phyloP scores from a whole-genome alignment of 257 asterid genomes.

The Solanum etuberosum region DNA sequence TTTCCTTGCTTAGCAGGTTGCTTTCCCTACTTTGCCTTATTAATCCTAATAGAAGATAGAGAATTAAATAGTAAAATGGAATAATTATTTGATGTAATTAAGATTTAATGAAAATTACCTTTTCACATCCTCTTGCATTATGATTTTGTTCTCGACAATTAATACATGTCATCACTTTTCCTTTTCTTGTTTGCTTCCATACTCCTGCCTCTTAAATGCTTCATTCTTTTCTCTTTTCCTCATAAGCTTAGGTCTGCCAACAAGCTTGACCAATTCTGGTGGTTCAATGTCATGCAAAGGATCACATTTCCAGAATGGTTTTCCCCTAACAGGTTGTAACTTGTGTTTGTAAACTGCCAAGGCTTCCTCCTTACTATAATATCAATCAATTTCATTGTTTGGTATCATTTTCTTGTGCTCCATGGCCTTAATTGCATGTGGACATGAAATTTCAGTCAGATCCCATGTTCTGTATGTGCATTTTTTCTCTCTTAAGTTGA shows the following conservation, averaged over 20 bases:
- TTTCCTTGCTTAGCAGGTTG: background rate
- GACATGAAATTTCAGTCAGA: background rate
- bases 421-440: background rate
- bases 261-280: no score
- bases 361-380: background rate
- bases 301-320: no score
- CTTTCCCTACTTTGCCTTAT: background rate
- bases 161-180: background rate
- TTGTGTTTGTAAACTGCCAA: background rate
- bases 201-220: background rate
- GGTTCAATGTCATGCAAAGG: background rate
- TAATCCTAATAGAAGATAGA: no score
- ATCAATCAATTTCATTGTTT: no score
- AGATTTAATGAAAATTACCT: no score
- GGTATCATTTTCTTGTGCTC: background rate
- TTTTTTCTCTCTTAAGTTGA: background rate
- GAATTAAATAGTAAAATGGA: no score
- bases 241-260: no score
- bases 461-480: background rate
- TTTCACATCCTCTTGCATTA: background rate
- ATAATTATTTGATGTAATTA: background rate
- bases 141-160: background rate
- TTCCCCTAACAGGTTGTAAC: background rate
- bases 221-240: background rate
- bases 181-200: background rate